Evolutionary conservation across 495 filamentous ascomycete genomes (phyloP).

Genomic region (Elasticomyces elasticus): DNA sequence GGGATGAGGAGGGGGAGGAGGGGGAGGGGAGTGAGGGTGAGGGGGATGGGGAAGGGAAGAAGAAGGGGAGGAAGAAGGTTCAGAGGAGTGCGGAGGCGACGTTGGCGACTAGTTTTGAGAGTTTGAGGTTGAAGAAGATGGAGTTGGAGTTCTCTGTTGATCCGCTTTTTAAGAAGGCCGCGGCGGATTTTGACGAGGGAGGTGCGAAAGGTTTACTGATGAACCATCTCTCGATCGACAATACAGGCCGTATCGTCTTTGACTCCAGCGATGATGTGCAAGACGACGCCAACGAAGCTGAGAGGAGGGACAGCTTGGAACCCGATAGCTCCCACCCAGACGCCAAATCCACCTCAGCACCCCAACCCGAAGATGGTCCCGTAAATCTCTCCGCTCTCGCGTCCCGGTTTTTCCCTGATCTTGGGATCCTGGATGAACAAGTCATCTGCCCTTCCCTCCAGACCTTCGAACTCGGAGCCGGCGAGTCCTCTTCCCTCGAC

Average conservation of each 20-base stretch:
- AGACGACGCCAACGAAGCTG: constrained; percentile 41
- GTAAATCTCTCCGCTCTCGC: constrained; percentile 69
- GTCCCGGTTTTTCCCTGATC: constrained; percentile 76
- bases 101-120: constrained; percentile 74
- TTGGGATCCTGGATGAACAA: constrained; percentile 64
- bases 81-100: constrained; percentile 78
- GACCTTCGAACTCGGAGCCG: constrained; percentile 79
- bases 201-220: constrained; percentile 91
- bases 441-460: constrained; percentile 94
- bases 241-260: constrained; percentile 86
- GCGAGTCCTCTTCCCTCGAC: constrained; percentile 70
- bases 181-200: constrained; percentile 96
- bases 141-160: constrained; percentile 96
- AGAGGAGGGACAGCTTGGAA: constrained; percentile 20
- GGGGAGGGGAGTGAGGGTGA: constrained; percentile 71
- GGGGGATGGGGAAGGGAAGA: constrained; percentile 58
- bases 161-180: constrained; percentile 95
- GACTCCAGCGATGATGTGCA: constrained; percentile 90
- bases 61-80: constrained; percentile 67
- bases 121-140: constrained; percentile 89
- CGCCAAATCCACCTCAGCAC: no score
- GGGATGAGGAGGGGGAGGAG: constrained; percentile 50
- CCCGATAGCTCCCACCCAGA: constrained; percentile 29
- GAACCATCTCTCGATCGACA: constrained; percentile 91
- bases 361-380: constrained; percentile 49